Percentiles rank a stretch among this genome's conserved stretches.
Evolutionary conservation across 2,329 filamentous ascomycete species (phyloP).

Genomic region (Capronia coronata): DNA sequence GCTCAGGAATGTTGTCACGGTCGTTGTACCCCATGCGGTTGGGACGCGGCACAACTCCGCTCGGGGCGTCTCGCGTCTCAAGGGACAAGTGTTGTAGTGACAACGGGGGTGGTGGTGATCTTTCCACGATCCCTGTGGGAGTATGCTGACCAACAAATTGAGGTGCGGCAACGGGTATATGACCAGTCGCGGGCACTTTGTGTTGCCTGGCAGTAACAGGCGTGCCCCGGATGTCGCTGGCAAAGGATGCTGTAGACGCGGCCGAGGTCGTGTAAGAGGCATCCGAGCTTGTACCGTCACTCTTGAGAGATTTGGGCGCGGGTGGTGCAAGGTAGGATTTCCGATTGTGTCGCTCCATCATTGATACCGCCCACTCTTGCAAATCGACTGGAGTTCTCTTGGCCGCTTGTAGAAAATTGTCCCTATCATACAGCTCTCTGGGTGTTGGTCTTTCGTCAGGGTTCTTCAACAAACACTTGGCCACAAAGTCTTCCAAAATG

Average conservation of each 20-base stretch:
- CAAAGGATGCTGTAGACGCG: constrained; percentile 33
- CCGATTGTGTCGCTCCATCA: constrained; percentile 93
- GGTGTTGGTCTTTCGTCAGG: constrained; percentile 85
- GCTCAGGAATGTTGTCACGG: constrained; percentile 31
- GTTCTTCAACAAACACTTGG: constrained; percentile 87
- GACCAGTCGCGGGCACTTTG: constrained; percentile 62
- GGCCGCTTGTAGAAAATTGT: constrained; percentile 90
- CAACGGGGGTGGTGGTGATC: constrained; percentile 34
- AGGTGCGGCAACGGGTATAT: constrained; percentile 56
- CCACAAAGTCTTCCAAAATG: constrained; percentile 94
- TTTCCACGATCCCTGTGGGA: constrained; percentile 28
- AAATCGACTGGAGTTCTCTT: constrained; percentile 94
- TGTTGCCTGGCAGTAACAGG: constrained; percentile 29
- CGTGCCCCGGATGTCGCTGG: constrained; percentile 31
- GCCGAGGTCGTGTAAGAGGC: constrained; percentile 29
- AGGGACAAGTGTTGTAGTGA: constrained; percentile 42
- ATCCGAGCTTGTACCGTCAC: constrained; percentile 38
- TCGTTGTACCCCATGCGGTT: constrained; percentile 22
- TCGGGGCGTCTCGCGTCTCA: constrained; percentile 35
- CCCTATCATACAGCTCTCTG: constrained; percentile 84
- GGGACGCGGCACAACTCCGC: constrained; percentile 27
- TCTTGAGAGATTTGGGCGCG: constrained; percentile 67
- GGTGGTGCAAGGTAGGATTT: constrained; percentile 88
- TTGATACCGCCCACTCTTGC: constrained; percentile 82
- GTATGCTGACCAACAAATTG: constrained; percentile 31